These are phyloP conservation scores for Chaetomiaceae sp. DNA, from an alignment of 2,329 filamentous ascomycete species.

Conservation along the genomic window DNA sequence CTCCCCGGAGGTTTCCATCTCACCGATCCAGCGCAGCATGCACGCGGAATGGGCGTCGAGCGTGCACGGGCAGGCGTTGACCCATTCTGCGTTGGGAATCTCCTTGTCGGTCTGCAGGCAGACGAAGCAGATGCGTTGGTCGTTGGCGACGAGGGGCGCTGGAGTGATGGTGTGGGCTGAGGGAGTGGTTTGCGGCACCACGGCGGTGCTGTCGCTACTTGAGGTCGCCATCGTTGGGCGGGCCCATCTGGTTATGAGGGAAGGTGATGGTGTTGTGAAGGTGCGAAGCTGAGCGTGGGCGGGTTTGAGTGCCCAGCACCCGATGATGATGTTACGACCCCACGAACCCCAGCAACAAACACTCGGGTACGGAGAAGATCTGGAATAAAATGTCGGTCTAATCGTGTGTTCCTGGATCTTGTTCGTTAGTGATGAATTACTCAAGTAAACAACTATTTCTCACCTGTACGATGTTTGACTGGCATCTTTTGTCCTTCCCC, in stretches of 20 bases:
- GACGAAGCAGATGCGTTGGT: conserved; percentile 50
- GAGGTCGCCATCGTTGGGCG: conserved; percentile 8
- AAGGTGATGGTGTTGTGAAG: not conserved
- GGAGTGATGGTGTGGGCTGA: conserved; percentile 4
- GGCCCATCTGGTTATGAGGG: not conserved
- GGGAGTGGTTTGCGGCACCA: not conserved
- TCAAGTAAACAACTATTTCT: too few relatives aligned
- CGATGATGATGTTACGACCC: not conserved
- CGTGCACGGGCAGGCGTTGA: conserved; percentile 84
- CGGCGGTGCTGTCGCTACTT: not conserved
- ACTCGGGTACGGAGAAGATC: too few relatives aligned
- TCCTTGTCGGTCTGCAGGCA: conserved; percentile 56
- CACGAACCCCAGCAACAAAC: too few relatives aligned
- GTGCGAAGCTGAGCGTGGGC: too few relatives aligned
- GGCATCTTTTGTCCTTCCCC: not conserved
- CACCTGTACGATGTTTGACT: too few relatives aligned
- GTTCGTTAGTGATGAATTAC: not conserved
- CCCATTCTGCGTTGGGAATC: conserved; percentile 57
- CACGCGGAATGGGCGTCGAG: conserved; percentile 88
- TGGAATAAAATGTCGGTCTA: too few relatives aligned
- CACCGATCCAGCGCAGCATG: conserved; percentile 88
- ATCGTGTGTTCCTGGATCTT: not conserved
- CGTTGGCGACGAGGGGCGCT: conserved; percentile 16
- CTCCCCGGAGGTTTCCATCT: conserved; percentile 61
- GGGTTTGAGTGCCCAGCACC: not conserved